Evolutionary conservation across 257 asterid genomes (phyloP), one percentile per base, ranked within the genome.

Genomic region (Leptodermis oblonga): DNA sequence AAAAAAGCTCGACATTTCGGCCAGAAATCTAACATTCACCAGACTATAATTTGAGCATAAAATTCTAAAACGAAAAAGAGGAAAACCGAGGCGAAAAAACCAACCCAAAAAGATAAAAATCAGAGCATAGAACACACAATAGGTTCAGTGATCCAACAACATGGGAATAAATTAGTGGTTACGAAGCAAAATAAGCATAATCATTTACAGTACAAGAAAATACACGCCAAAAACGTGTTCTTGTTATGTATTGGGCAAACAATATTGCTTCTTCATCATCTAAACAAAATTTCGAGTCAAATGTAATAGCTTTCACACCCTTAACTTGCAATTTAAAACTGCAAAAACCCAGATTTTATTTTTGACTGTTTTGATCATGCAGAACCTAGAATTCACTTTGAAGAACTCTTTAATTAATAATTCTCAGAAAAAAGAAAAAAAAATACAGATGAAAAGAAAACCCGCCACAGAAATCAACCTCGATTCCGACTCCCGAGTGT

Each of bases 1-100:
- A 84, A 89, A 88, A 60, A 87, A 82, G 64, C 77, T 75, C 45
- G 78, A 80, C 97, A 90, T 88, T 71, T 31, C 68, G 54, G 45
- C 2, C 49, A 52, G 66, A 52, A 41, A 64, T 52, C 28, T 48
- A 14, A 51, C 33, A 34, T 56, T 31, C 28, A 61, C 26, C 69
- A 59, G 62, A 60, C 15, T 11, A 56, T 7, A 26, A 25, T 28
- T 25, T 25, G 37, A 9, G 28, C 7, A 26, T 14, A 46, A 13
- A 46, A 12, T 2, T 13, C n/a, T 9, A 46, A 58, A 7, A 1
- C 5, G 58, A 51, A 51, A 20, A n/a, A 51, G 26, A 37, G 65
- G 34, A 7, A 5, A 17, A 59, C 15, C 5, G 46, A 13, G 46
- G 7, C 18, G 14, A 43, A 43, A 43, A 0, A 10, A 10, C 17